Evolutionary conservation across 139 green algal genomes (phyloP).

Genomic region (Closterium sp.): DNA sequence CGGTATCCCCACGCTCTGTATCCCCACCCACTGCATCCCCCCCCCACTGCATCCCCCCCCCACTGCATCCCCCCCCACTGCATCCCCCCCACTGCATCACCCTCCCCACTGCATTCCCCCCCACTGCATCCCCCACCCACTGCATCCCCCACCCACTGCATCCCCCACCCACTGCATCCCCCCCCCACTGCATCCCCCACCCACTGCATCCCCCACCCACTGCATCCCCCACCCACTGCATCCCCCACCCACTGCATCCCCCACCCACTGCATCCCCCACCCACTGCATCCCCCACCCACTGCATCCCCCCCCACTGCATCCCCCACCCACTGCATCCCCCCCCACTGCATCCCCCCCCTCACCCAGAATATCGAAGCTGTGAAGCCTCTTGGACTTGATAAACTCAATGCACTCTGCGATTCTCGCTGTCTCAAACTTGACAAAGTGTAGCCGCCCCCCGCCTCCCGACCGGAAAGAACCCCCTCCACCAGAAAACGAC

Average conservation of each 20-base stretch:
- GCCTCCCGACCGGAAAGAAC: conserved; percentile 15
- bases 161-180: not conserved
- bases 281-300: no score
- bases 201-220: not conserved
- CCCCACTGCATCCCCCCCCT: not conserved
- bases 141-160: not conserved
- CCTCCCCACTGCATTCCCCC: no score
- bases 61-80: not conserved
- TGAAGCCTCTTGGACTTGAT: conserved; percentile 93
- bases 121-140: not conserved
- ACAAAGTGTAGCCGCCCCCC: conserved; percentile 92
- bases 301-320: no score
- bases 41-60: not conserved
- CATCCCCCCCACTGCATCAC: not conserved
- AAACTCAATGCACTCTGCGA: conserved; percentile 88
- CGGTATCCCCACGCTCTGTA: no score
- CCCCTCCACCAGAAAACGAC: not conserved
- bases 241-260: no score
- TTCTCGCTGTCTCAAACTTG: conserved; percentile 91
- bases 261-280: no score
- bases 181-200: not conserved
- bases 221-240: no score
- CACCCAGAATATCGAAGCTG: conserved; percentile 43
- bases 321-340: not conserved
- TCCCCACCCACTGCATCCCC: no score